Base-by-base conservation (phyloP, 805 yeast genomes). In the Wickerhamomyces mucosus region DNA sequence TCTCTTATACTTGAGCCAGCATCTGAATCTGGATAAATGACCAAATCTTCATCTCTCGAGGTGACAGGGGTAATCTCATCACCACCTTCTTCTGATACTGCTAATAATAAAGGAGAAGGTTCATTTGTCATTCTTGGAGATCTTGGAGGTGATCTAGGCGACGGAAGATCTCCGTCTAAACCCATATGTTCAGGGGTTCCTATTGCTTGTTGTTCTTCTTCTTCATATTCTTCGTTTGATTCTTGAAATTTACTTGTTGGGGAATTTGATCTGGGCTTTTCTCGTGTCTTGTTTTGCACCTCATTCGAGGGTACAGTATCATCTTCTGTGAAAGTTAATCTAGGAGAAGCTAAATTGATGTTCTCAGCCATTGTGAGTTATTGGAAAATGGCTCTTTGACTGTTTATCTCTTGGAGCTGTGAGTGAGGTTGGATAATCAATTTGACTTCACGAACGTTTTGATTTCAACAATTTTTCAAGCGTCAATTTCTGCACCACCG, bases 41-140 rank as follows among this genome's bases (percentile, higher is more conserved):
- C 55, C 4, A 37, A 41, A 5, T 52, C 58, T 21, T 53, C 58
- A 8, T 50, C 56, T 23, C 48, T 39, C 5, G 55, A 47, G 18
- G 42, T 41, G 7, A 47, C 26, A 1, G 57, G 56, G 2, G 51
- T 49, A 25, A 51, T 27, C n/a, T n/a, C n/a, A n/a, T n/a, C n/a
- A n/a, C n/a, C n/a, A n/a, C n/a, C n/a, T n/a, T n/a, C n/a, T 4
- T 43, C 48, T 9, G 40, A 44, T 6, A 38, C 28, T 1, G 50
- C 40, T 1, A 50, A 39, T 0, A 50, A 31, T 5, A 46, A 32
- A 2, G 55, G 53, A 1, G 52, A 47, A 3, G 46, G 45, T 12
- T 31, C 18, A 13, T 20, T 15, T 16, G 19, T 11, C 21, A 19
- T 19, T 14, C 11, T 21, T 21, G 24, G 24, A 11, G 27, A 25